Percentiles rank a stretch among this genome's conserved stretches.
Evolutionary conservation across 176 grass and related monocot species (phyloP).

Genomic region (Typha latifolia): DNA sequence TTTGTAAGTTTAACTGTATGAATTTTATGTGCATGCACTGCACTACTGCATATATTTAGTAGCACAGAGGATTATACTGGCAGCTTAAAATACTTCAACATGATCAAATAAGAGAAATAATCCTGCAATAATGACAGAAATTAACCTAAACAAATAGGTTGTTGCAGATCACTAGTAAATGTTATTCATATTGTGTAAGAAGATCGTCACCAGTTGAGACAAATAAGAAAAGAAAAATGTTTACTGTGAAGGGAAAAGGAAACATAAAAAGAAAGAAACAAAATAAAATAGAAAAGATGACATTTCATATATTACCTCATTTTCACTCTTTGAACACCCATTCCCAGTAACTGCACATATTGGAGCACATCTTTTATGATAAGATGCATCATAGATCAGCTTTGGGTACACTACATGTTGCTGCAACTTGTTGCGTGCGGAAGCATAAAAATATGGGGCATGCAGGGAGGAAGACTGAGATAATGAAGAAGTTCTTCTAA

Average conservation of each 20-base stretch:
- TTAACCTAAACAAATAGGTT: too few species aligned
- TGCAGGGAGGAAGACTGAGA: background rate
- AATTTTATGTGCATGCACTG: too few species aligned
- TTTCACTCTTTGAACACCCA: background rate
- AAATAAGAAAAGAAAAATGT: background rate
- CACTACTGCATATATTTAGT: too few species aligned
- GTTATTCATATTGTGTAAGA: background rate
- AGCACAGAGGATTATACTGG: too few species aligned
- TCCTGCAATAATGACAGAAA: too few species aligned
- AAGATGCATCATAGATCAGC: background rate
- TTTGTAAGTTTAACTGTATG: too few species aligned
- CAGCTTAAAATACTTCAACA: too few species aligned
- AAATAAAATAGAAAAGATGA: background rate
- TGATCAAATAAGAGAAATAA: too few species aligned
- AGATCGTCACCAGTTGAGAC: background rate
- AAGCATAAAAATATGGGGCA: background rate
- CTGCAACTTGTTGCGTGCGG: background rate
- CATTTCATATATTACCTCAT: background rate
- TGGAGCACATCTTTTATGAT: constrained; percentile 1
- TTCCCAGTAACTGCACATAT: background rate
- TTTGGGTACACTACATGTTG: background rate
- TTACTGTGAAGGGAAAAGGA: background rate
- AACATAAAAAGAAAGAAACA: background rate
- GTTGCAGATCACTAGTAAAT: too few species aligned
- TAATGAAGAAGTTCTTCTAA: background rate